phyloP scores from a whole-genome alignment of 2,329 filamentous ascomycete species.

The Alternaria angustiovoidea region DNA sequence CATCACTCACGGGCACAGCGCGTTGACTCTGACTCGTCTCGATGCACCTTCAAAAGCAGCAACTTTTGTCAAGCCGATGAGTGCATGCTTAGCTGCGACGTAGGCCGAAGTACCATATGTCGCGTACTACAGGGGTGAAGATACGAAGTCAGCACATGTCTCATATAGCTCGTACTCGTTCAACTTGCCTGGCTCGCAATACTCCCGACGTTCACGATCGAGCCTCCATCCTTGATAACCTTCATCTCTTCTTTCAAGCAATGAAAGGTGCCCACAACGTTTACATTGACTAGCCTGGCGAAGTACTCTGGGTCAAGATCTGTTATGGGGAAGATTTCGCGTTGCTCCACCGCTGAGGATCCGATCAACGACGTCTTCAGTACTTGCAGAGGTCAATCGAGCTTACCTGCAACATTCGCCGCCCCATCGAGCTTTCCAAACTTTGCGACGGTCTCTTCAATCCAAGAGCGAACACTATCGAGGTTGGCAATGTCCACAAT shows the following conservation, averaged over 20 bases:
- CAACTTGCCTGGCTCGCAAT: slow-evolving; percentile 8
- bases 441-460: slow-evolving; percentile 46
- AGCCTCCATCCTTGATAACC: slow-evolving; percentile 25
- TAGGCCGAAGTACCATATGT: slow-evolving; percentile 54
- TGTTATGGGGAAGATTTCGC: slow-evolving; percentile 11
- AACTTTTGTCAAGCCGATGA: slow-evolving; percentile 49
- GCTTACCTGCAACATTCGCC: slow-evolving; percentile 52
- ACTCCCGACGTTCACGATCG: slow-evolving; percentile 22
- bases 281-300: slow-evolving; percentile 41
- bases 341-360: slow-evolving; percentile 8
- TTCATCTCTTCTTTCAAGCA: slow-evolving; percentile 37
- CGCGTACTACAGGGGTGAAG: neutral
- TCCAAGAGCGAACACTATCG: slow-evolving; percentile 26
- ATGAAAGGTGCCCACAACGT: slow-evolving; percentile 51
- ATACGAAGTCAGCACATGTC: neutral
- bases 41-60: slow-evolving; percentile 46
- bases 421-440: slow-evolving; percentile 52
- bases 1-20: slow-evolving; percentile 21
- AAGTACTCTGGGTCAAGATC: slow-evolving; percentile 28
- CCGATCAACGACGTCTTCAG: neutral
- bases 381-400: neutral
- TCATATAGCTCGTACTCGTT: neutral
- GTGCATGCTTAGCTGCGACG: slow-evolving; percentile 48
- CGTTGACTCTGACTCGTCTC: slow-evolving; percentile 26
- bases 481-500: slow-evolving; percentile 5